Conservation (phyloP, 1,284 basidiomycete species). For the Waitea zeae region DNA sequence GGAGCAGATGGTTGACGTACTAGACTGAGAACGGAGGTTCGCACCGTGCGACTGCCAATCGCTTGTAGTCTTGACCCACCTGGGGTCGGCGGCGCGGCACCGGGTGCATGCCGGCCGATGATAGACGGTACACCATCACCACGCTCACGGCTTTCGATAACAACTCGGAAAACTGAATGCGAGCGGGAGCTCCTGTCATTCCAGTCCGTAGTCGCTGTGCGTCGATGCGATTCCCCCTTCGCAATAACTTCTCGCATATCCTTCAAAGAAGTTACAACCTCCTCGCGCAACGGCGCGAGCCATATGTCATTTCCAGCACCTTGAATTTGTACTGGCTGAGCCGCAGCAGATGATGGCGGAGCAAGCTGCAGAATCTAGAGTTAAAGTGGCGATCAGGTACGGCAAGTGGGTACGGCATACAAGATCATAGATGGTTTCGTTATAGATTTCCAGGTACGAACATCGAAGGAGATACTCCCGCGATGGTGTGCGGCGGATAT, state of each 20-base stretch:
- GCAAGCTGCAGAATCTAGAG: too few species aligned
- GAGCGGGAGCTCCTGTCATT: conserved; percentile 87
- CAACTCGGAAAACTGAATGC: conserved; percentile 86
- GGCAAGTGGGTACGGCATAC: too few species aligned
- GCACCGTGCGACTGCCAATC: conserved; percentile 55
- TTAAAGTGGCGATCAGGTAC: too few species aligned
- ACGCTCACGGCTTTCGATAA: conserved; percentile 66
- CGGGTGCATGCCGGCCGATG: conserved; percentile 37
- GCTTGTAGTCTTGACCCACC: conserved; percentile 53
- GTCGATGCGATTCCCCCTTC: conserved; percentile 74
- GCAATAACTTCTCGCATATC: conserved; percentile 73
- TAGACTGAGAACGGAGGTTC: conserved; percentile 56
- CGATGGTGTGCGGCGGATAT: conserved; percentile 52
- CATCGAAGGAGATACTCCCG: conserved; percentile 89
- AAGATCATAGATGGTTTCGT: conserved; percentile 82
- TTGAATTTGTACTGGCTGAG: conserved; percentile 52
- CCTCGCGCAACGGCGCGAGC: conserved; percentile 67
- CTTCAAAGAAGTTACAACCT: conserved; percentile 82
- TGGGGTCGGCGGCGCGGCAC: conserved; percentile 40
- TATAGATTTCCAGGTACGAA: conserved; percentile 94
- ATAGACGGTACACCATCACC: conserved; percentile 17
- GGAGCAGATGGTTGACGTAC: not conserved
- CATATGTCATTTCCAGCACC: conserved; percentile 39
- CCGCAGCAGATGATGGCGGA: conserved; percentile 44
- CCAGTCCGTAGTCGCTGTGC: conserved; percentile 94